Evolutionary conservation across 176 grass and related monocot species (phyloP), one percentile per base, ranked within the genome.

Genomic region (Pharus latifolius): DNA sequence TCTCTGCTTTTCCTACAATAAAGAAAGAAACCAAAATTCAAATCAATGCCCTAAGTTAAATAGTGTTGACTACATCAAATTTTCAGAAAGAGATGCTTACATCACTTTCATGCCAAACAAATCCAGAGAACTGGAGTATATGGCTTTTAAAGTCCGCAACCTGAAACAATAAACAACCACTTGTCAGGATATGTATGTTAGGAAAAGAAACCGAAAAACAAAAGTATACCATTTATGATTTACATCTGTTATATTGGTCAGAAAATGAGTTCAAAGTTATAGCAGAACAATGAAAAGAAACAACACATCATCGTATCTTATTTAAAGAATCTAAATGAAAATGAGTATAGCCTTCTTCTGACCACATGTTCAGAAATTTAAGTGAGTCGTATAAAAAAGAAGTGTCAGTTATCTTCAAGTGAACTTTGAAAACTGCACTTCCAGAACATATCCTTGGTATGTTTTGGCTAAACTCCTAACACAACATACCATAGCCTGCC

Each of bases 1-100:
- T 80, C 90, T 91, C 56, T 88, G 87, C 62, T 95, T 95, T 88
- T 99, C 96, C 96, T 99, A 71, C 56, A 86, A 83, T 42, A 76
- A 79, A 56, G 66, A 27, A 70, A 49, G 12, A 43, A 11, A 60
- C 18, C n/a, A 44, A 66, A 43, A 12, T 76, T 74, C 57, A 82
- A 68, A 63, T 11, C 30, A 78, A 14, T 43, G 65, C 15, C 60
- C 55, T 38, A 16, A 81, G 12, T 10, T 44, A n/a, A 25, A 28
- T 37, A 65, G 29, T 67, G 63, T 18, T 55, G 24, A 56, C 2
- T 56, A 45, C 80, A 25, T 27, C 38, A n/a, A 72, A 26, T 28
- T 9, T 33, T 24, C 15, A 72, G 17, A 48, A 65, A 84, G 33
- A 46, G 37, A 69, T 56, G 52, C 77, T 89, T 89, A 89, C 86